phyloP scores from a whole-genome alignment of 1,284 basidiomycete genomes.

The Anthracocystis setariae region DNA sequence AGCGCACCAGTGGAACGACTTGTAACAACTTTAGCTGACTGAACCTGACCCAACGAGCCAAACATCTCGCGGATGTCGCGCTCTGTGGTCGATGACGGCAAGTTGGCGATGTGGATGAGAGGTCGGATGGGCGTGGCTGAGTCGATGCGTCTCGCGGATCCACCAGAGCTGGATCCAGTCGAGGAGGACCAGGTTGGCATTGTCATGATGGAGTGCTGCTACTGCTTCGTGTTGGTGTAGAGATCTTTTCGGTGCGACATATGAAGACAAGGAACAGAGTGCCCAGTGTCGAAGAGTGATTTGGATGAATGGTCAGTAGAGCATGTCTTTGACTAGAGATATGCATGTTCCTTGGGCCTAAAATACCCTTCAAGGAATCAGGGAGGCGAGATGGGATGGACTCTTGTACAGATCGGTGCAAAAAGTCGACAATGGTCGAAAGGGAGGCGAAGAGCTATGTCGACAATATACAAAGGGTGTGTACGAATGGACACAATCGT shows the following conservation, averaged over 20 bases:
- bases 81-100: conserved; percentile 83
- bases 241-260: background rate
- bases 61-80: conserved; percentile 90
- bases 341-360: background rate
- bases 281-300: too few relatives aligned
- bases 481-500: too few relatives aligned
- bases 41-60: conserved; percentile 91
- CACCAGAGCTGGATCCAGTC: conserved; percentile 7
- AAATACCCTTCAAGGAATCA: too few relatives aligned
- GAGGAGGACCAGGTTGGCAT: conserved; percentile 9
- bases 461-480: too few relatives aligned
- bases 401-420: too few relatives aligned
- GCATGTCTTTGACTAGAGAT: too few relatives aligned
- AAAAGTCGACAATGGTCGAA: too few relatives aligned
- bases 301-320: too few relatives aligned
- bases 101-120: conserved; percentile 69
- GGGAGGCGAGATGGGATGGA: too few relatives aligned
- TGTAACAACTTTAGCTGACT: conserved; percentile 98
- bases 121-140: conserved; percentile 20
- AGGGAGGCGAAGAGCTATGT: too few relatives aligned
- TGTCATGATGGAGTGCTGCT: conserved; percentile 17
- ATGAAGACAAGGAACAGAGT: background rate
- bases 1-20: conserved; percentile 79
- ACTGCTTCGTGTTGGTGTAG: background rate
- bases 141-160: conserved; percentile 15